Conservation (phyloP, 2,329 filamentous ascomycete species). For the Westerdykella aurantiaca region DNA sequence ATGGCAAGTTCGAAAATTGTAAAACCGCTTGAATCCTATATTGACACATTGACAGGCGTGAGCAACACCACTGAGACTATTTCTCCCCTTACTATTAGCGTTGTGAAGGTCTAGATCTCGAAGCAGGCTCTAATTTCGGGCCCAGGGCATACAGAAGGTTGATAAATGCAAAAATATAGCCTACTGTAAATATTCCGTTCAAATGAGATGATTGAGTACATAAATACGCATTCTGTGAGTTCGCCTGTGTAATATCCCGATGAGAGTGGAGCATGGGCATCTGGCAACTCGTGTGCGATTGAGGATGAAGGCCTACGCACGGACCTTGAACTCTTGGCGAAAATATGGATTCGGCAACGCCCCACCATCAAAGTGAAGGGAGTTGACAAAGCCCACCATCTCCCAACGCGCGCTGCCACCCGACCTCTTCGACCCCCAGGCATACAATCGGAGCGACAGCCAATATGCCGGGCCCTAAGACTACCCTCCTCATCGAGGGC, state of each 20-base stretch:
- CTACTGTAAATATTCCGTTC: too few relatives aligned
- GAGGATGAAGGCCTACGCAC: not conserved
- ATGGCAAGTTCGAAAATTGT: constrained; percentile 15
- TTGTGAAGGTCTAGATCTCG: constrained; percentile 10
- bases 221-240: too few relatives aligned
- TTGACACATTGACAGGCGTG: constrained; percentile 12
- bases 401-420: constrained; percentile 5
- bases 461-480: constrained; percentile 56
- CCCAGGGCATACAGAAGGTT: too few relatives aligned
- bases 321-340: not conserved
- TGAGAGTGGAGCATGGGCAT: too few relatives aligned
- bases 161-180: too few relatives aligned
- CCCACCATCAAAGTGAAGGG: constrained; percentile 16
- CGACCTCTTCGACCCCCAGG: constrained; percentile 11
- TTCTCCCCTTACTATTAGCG: constrained; percentile 15
- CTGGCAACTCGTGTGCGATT: not conserved
- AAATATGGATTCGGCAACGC: not conserved
- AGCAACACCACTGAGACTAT: constrained; percentile 14
- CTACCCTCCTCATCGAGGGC: constrained; percentile 74
- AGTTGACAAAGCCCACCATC: constrained; percentile 21
- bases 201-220: too few relatives aligned
- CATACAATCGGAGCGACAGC: constrained; percentile 16
- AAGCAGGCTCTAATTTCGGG: too few relatives aligned
- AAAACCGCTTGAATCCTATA: not conserved
- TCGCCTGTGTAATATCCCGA: too few relatives aligned